Base-by-base conservation (phyloP, 2,329 filamentous ascomycete genomes). In the Amauroascus verrucosus region DNA sequence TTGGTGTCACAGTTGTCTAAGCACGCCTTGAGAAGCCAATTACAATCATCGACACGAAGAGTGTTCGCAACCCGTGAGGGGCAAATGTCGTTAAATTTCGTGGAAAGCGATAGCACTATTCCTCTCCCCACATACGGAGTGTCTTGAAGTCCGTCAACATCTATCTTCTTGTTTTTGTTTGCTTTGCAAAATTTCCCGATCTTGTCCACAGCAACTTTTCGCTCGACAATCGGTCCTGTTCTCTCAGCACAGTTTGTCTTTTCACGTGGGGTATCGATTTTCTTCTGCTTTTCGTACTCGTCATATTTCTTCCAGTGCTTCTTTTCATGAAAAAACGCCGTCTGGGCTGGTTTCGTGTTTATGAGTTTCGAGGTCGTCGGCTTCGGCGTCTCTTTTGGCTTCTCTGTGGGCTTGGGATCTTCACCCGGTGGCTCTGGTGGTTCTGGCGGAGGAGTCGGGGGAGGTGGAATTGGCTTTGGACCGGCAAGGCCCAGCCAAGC, bases 371-470 rank as follows among this genome's bases (percentile, higher is more conserved):
- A 44, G 6, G 38, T 44, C 9, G 38, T 45, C 14, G 48, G 11
- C 1, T 24, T 43, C 9, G 26, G 26, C 9, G 26, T 30, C 9
- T 30, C 26, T 30, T 30, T 45, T 14, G 48, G 11, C 1, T 22
- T 43, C 13, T 37, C 30, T 28, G 7, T 45, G 6, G 48, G 35
- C 16, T 32, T 33, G 26, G 26, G 38, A 44, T 26, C 24, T 9
- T 51, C 49, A 3, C 44, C 38, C 6, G 37, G 48, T n/a, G 38
- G 38, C 16, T 35, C 20, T 13, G 38, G 49, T 3, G 26, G 30
- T 16, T 43, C 48, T 43, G 48, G 48, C 14, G 48, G 49, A 6
- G 49, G 49, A 26, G 49, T 51, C n/a, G 49, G 49, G 24, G 49
- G 49, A 51, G 49, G 49, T 6, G 49, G 28, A 1, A 51, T 16